Evolutionary conservation across 371 early-diverging fungal species (phyloP), one percentile per base, ranked within the genome.

Genomic region (Mortierella sp.): DNA sequence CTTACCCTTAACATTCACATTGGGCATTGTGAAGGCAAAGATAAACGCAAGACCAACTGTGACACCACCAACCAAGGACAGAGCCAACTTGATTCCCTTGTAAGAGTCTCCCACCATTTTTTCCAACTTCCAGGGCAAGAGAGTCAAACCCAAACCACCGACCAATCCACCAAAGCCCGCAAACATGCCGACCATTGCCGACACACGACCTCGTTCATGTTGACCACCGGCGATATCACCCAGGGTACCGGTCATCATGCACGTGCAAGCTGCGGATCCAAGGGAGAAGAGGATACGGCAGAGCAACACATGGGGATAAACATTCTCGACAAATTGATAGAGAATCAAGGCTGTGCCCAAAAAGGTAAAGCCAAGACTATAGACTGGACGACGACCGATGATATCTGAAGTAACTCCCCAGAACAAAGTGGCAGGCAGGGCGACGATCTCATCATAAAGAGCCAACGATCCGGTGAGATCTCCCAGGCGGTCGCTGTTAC

Each of bases 181-280:
- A 19, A 81, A 70, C 30, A 82, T 75, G 45, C 85, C 86, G 44
- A 84, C 76, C 46, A 85, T 57, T 1, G 82, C 86, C 15, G 84
- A 74, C 0, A 81, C 75, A 15, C 81, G 57, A 18, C 85, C 85
- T 28, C 83, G 81, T 44, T 79, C 70, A 19, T 53, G 16, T 23
- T 11, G 53, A 18, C 84, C 83, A 52, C 80, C 72, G 0, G 82
- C 74, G 1, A 81, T 72, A 60, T 86, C 86, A 45, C 82, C 77
- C 70, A 86, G 68, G 55, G 83, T 72, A 7, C 84, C 86, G 4
- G 85, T 81, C 81, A 89, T 81, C 94, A 93, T 92, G 9, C 88
- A 65, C 4, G 86, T 84, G 9, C 84, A 79, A 0, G 90, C 90
- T n/a, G 91, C 84, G 7, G 90, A 86, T n/a, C 94, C 94, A 7